Conservation (phyloP, 2,329 filamentous ascomycete species). For the Aspergillus viridinutans region DNA sequence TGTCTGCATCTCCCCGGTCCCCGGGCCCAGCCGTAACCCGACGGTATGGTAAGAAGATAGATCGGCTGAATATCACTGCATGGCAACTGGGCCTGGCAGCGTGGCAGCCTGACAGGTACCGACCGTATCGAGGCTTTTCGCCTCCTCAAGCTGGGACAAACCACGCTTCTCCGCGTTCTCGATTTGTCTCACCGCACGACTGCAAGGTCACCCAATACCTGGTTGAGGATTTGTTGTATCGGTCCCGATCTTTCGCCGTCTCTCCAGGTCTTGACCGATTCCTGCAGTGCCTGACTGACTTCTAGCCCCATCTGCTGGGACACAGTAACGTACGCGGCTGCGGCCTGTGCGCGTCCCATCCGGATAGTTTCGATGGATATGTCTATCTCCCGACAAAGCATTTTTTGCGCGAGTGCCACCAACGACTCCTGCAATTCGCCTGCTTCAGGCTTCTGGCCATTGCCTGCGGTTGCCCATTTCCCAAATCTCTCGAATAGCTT, state of each 20-base stretch:
- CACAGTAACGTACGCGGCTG: conserved; percentile 28
- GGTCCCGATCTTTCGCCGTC: conserved; percentile 37
- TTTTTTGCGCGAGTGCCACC: conserved; percentile 22
- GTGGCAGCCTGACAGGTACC: not conserved
- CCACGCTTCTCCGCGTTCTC: not conserved
- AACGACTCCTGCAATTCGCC: conserved; percentile 23
- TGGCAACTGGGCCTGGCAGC: not conserved
- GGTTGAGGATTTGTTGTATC: conserved; percentile 32
- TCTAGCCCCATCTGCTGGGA: conserved; percentile 16
- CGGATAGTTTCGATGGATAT: conserved; percentile 34
- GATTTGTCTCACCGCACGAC: conserved; percentile 1
- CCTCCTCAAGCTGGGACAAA: not conserved
- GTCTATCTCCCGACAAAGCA: conserved; percentile 33
- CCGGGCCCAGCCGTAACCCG: not conserved
- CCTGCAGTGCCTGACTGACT: conserved; percentile 19
- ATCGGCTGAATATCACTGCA: not conserved
- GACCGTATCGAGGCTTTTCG: not conserved
- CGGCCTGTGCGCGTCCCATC: conserved; percentile 35
- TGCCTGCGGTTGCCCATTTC: conserved; percentile 16
- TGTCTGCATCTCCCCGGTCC: not conserved
- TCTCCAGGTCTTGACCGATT: conserved; percentile 31
- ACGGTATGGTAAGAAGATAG: not conserved
- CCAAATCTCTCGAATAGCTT: conserved; percentile 29
- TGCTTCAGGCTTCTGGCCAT: conserved; percentile 15
- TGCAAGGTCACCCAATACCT: conserved; percentile 20